Conservation (phyloP, 257 asterid species). For the Perilla frutescens region DNA sequence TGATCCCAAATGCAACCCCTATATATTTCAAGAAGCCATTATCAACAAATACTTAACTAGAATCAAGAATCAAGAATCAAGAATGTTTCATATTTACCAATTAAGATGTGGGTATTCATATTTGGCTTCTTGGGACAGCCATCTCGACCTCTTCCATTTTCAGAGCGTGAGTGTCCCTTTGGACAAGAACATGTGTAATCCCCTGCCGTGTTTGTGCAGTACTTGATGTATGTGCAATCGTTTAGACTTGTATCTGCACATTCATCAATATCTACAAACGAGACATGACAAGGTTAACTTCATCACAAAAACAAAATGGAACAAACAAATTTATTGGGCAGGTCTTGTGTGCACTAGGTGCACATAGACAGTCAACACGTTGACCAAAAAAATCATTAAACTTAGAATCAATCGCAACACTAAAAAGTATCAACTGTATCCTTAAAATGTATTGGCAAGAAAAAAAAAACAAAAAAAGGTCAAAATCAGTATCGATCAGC, state of each 20-base stretch:
- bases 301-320: neutral
- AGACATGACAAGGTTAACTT: too few relatives aligned
- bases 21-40: neutral
- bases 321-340: too few relatives aligned
- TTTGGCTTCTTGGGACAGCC: conserved; percentile 38
- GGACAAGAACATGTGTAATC: conserved; percentile 42
- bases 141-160: conserved; percentile 13
- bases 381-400: too few relatives aligned
- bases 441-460: too few relatives aligned
- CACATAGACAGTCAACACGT: too few relatives aligned
- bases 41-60: too few relatives aligned
- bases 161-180: conserved; percentile 40
- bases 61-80: too few relatives aligned
- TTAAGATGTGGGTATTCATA: neutral
- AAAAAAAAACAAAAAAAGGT: too few relatives aligned
- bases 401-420: too few relatives aligned
- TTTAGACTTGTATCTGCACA: conserved; percentile 34
- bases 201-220: conserved; percentile 36
- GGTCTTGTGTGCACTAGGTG: too few relatives aligned
- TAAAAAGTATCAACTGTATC: too few relatives aligned
- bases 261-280: conserved; percentile 50
- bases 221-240: conserved; percentile 16
- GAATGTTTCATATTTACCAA: neutral
- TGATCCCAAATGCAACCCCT: conserved; percentile 32
- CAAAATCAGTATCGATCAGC: too few relatives aligned